A percentile compares a stretch with the other conserved stretches of the same genome.
Conservation (phyloP, 139 green algal species). For the Raphidocelis subcapitata region DNA sequence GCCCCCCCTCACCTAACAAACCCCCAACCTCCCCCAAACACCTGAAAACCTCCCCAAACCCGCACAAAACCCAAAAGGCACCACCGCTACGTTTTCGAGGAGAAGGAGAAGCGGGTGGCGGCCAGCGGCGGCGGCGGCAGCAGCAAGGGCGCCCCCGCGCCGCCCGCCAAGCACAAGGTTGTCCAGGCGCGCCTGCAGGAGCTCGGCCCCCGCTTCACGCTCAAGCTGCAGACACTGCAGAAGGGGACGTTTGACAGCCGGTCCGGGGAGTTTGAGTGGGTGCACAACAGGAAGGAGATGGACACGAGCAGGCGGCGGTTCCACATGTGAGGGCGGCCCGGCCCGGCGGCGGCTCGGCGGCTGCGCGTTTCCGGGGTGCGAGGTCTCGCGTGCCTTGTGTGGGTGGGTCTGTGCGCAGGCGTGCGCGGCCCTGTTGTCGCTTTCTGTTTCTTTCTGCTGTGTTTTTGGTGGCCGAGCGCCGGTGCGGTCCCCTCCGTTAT, state of each 20-base stretch:
- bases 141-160: slow-evolving; percentile 14
- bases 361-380: too few species aligned
- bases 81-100: slow-evolving; percentile 93
- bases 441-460: too few species aligned
- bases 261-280: slow-evolving; percentile 96
- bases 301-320: slow-evolving; percentile 76
- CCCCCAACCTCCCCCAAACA: too few species aligned
- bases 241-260: slow-evolving; percentile 95
- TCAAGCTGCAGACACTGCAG: slow-evolving; percentile 90
- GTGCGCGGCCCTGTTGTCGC: too few species aligned
- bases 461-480: too few species aligned
- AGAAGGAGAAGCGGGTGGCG: slow-evolving; percentile 60
- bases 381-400: too few species aligned
- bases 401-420: too few species aligned
- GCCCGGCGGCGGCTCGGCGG: background rate
- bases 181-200: slow-evolving; percentile 87
- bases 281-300: slow-evolving; percentile 85
- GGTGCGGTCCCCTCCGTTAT: too few species aligned
- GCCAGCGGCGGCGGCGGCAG: slow-evolving; percentile 12
- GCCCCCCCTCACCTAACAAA: too few species aligned
- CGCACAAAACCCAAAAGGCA: slow-evolving; percentile 56
- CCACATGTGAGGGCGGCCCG: slow-evolving; percentile 34
- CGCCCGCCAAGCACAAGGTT: slow-evolving; percentile 55
- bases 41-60: background rate
- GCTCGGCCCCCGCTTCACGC: slow-evolving; percentile 95